Evolutionary conservation across 495 filamentous ascomycete genomes (phyloP), one percentile per base, ranked within the genome.

Genomic region (Talaromyces adpressus): DNA sequence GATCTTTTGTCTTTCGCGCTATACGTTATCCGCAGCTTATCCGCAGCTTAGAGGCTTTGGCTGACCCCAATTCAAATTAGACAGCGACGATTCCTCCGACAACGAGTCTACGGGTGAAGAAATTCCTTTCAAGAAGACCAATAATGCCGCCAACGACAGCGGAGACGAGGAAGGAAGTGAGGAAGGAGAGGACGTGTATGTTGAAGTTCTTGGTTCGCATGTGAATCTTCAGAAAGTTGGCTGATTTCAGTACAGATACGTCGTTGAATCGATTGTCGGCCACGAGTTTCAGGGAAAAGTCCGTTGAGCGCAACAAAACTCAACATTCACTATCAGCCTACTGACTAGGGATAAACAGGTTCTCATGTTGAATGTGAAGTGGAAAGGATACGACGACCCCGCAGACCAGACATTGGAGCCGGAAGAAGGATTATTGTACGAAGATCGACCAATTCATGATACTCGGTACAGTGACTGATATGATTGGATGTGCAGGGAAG

Each of bases 391-490:
- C 63, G 79, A 84, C 0, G 74, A 83, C 18, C 74, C 73, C 11
- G 65, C 66, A 1, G 86, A 89, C 57, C 69, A 73, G 45, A 89
- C 87, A 5, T 81, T 83, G 79, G 87, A 89, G 65, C 83, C 83
- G 0, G 84, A 87, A 63, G 76, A 77, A 5, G 83, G 85, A 47
- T 71, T 88, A 62, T 57, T 75, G 85, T 81, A 72, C 62, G 71
- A 22, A 18, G 16, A 57, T 56, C 36, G 20, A 54, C 59, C 20
- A 59, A 47, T 11, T 25, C 32, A 20, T 18, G 54, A 2, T 34
- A 4, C 61, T 18, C 47, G 4, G 4, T 7, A 12, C 39, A 32
- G 57, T 69, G 72, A 5, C 57, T 68, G 59, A 64, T 67, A 64
- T 20, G 59, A 59, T 41, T 49, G 20, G 22, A 27, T 56, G 52